Conservation (phyloP, 129 eudicot species). For the Cynara cardunculus region DNA sequence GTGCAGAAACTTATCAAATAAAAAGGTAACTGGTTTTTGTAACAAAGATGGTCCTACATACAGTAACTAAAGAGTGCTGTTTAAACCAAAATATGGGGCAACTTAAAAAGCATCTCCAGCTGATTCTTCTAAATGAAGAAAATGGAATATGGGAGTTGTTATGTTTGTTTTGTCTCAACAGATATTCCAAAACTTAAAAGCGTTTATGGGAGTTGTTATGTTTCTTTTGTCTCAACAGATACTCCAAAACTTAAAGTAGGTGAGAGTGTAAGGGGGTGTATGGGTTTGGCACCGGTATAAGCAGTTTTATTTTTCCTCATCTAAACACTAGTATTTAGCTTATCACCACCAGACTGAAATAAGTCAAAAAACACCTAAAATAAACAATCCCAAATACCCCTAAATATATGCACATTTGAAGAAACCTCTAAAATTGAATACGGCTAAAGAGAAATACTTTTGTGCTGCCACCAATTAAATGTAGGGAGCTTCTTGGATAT, state of each 20-base stretch:
- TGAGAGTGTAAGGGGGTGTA: no score
- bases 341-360: no score
- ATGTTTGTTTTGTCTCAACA: no score
- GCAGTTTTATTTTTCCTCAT: no score
- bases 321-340: no score
- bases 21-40: conserved; percentile 12
- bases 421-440: background rate
- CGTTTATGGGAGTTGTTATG: no score
- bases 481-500: background rate
- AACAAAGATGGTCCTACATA: background rate
- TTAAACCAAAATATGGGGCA: conserved; percentile 15
- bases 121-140: background rate
- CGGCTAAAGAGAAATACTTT: background rate
- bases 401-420: background rate
- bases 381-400: no score
- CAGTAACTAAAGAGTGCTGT: background rate
- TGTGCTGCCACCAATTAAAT: background rate
- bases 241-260: no score
- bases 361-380: no score
- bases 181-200: no score
- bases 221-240: no score
- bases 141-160: background rate
- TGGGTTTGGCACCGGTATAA: no score
- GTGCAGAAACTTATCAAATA: conserved; percentile 3
- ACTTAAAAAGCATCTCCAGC: background rate